Base-by-base conservation (phyloP, 2,329 filamentous ascomycete species). In the Stachybotrys elegans region DNA sequence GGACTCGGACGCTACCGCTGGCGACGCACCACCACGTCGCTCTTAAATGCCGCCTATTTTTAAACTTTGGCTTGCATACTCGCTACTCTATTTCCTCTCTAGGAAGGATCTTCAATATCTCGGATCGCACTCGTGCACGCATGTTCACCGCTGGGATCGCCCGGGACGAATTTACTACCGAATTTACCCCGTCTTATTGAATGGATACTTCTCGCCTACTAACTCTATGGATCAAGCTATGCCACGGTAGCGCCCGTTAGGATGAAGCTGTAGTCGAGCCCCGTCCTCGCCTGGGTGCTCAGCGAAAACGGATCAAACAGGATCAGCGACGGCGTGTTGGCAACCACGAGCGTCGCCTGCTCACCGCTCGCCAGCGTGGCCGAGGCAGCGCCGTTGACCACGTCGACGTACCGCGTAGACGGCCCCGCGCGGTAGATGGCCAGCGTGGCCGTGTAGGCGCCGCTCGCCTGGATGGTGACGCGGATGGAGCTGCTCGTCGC, bases 291-390 rank as follows among this genome's bases (percentile, higher is more conserved):
- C 19, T 65, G 67, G 4, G 57, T 55, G 2, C 51, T 61, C 17
- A 69, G 52, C 23, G 61, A 47, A 45, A 70, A 72, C 4, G 68
- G 62, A 49, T 75, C 69, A 47, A 72, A 76, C 39, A 66, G 53
- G 21, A 72, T 58, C 20, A 72, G 58, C 39, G 59, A 48, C 7
- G 73, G 72, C 3, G 73, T 73, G 49, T 76, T 75, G 13, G 63
- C 73, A 32, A 76, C 62, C 8, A 75, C 66, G 27, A 76, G 56
- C 32, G 56, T 70, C 7, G 59, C 65, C 55, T 74, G 65, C 48
- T 75, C 70, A 1, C 62, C 65, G n/a, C 48, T 50, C 12, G 57
- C 58, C 7, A 73, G 48, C 2, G 48, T 47, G 2, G 59, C 59
- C 11, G 58, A 59, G 1, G 59, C 70, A 14, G 56, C 56, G 2